phyloP scores from a whole-genome alignment of 192 early-diverging fungal species.

The Funneliformis geosporum region DNA sequence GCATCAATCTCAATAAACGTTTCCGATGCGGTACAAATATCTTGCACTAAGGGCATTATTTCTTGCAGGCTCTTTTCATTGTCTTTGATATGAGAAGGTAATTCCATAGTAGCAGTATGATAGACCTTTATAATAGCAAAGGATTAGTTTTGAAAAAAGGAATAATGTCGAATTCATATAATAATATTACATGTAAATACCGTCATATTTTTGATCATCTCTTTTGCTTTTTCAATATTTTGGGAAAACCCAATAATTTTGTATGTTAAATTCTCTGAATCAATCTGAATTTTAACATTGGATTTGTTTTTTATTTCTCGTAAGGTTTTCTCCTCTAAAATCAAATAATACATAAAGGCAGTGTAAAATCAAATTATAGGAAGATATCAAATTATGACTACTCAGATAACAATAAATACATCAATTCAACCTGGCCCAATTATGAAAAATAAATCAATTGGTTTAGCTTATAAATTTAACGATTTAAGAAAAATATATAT shows the following conservation, averaged over 20 bases:
- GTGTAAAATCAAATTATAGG: neutral
- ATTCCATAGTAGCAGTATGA: neutral
- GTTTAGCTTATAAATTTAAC: neutral
- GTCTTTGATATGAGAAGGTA: constrained; percentile 6
- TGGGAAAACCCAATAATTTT: neutral
- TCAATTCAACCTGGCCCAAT: neutral
- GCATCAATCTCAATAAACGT: constrained; percentile 5
- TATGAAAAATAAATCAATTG: constrained; percentile 8
- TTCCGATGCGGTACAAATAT: neutral
- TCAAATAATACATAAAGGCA: neutral
- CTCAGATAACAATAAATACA: neutral
- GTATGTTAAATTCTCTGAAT: constrained; percentile 11
- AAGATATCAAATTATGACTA: neutral
- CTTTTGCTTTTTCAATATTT: constrained; percentile 10
- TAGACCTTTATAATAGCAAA: neutral
- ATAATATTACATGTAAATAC: neutral
- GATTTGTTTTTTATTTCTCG: neutral
- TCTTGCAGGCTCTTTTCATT: constrained; percentile 13
- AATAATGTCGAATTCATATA: neutral
- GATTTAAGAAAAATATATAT: neutral
- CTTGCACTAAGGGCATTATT: constrained; percentile 12
- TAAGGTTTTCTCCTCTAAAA: constrained; percentile 19
- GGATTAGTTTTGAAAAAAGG: neutral
- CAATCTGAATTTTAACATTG: constrained; percentile 15
- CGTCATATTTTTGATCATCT: constrained; percentile 11